These are phyloP conservation scores for Cladophialophora yegresii DNA, from an alignment of 2,329 filamentous ascomycete genomes.

Conservation along the genomic window DNA sequence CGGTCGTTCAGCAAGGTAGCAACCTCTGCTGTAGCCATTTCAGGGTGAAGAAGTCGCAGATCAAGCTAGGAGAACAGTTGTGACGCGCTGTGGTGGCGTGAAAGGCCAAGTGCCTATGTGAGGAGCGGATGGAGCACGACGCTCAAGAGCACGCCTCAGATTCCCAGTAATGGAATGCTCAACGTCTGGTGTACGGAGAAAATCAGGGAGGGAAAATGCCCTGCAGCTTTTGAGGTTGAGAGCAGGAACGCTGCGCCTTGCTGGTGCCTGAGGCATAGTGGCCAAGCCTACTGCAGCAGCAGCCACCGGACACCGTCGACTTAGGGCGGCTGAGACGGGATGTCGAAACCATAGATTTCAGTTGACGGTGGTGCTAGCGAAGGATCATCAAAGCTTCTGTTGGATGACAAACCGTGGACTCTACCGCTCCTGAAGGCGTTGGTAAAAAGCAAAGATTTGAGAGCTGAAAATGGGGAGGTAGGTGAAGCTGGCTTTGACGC, in stretches of 20 bases:
- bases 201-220: background rate
- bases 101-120: background rate
- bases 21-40: background rate
- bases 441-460: background rate
- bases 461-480: background rate
- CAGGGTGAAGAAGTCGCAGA: conserved; percentile 4
- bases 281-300: conserved; percentile 15
- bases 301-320: background rate
- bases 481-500: background rate
- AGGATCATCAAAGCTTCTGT: background rate
- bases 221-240: conserved; percentile 8
- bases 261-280: conserved; percentile 28
- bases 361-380: background rate
- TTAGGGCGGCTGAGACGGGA: background rate
- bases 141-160: background rate
- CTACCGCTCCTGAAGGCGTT: background rate
- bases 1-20: background rate
- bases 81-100: background rate
- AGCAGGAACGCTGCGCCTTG: conserved; percentile 19
- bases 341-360: background rate
- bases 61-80: background rate
- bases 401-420: background rate
- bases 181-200: background rate
- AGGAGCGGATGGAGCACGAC: background rate
- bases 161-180: background rate